Conservation (phyloP, 2,329 filamentous ascomycete genomes). For the Aspergillus sp. region DNA sequence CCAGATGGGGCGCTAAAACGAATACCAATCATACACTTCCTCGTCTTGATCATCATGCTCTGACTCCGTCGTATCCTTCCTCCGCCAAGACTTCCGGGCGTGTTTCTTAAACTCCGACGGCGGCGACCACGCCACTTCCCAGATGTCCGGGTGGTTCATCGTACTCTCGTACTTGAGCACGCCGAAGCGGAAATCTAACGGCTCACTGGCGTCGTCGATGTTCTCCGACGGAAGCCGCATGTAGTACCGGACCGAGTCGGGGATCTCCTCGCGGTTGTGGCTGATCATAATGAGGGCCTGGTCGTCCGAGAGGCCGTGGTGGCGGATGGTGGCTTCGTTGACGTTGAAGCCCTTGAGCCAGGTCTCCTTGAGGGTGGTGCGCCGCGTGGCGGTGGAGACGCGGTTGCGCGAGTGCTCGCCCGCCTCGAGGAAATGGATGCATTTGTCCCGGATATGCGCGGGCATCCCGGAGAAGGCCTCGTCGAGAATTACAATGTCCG, state of each 20-base stretch:
- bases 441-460: slow-evolving; percentile 77
- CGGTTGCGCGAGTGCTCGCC: slow-evolving; percentile 54
- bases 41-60: slow-evolving; percentile 9
- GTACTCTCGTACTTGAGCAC: slow-evolving; percentile 18
- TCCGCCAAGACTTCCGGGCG: slow-evolving; percentile 3
- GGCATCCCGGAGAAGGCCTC: slow-evolving; percentile 88
- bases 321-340: slow-evolving; percentile 14
- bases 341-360: slow-evolving; percentile 13
- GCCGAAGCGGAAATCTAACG: slow-evolving; percentile 32
- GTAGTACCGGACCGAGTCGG: slow-evolving; percentile 78
- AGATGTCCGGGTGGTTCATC: slow-evolving; percentile 21
- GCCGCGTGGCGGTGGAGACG: slow-evolving; percentile 18
- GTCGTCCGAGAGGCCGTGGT: slow-evolving; percentile 59
- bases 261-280: slow-evolving; percentile 87
- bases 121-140: slow-evolving; percentile 30
- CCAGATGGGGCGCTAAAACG: slow-evolving; percentile 7
- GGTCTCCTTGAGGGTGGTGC: slow-evolving; percentile 5
- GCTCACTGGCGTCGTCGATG: slow-evolving; percentile 16
- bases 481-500: slow-evolving; percentile 79
- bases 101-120: slow-evolving; percentile 10
- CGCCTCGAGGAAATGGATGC: slow-evolving; percentile 71
- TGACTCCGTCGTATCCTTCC: not conserved
- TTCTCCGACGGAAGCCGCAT: slow-evolving; percentile 65
- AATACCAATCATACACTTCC: slow-evolving; percentile 16
- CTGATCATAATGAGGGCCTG: slow-evolving; percentile 92